Evolutionary conservation across 192 early-diverging fungal species (phyloP).

Genomic region (Oehlia diaphana): DNA sequence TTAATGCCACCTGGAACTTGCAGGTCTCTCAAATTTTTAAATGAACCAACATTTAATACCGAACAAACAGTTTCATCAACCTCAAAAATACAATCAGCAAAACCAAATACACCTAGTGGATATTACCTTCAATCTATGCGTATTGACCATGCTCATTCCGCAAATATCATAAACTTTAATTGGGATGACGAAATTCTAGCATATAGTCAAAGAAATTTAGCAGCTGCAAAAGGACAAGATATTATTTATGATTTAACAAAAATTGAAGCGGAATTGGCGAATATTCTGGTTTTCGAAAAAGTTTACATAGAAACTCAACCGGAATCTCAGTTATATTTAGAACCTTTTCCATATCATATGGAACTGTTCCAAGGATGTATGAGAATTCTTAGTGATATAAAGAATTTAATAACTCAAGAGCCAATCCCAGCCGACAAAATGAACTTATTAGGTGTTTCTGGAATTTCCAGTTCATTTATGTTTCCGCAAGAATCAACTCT

Average conservation of each 20-base stretch:
- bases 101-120: neutral
- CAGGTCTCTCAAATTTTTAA: neutral
- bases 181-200: slow-evolving; percentile 1
- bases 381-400: slow-evolving; percentile 6
- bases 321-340: neutral
- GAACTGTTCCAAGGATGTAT: slow-evolving; percentile 8
- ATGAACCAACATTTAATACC: neutral
- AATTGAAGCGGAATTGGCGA: slow-evolving; percentile 18
- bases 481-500: too few relatives aligned
- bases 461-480: too few relatives aligned
- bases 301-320: neutral
- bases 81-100: too few relatives aligned
- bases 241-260: slow-evolving; percentile 10
- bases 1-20: neutral
- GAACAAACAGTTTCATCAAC: too few relatives aligned
- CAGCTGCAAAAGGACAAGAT: neutral
- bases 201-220: slow-evolving; percentile 15
- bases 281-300: slow-evolving; percentile 1
- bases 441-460: neutral
- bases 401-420: slow-evolving; percentile 15
- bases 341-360: slow-evolving; percentile 16
- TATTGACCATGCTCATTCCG: neutral
- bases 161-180: neutral
- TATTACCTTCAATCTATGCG: neutral
- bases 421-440: slow-evolving; percentile 1